These are phyloP conservation scores for Teratosphaeria epicoccoides DNA, from an alignment of 2,329 filamentous ascomycete species.

Conservation along the genomic window DNA sequence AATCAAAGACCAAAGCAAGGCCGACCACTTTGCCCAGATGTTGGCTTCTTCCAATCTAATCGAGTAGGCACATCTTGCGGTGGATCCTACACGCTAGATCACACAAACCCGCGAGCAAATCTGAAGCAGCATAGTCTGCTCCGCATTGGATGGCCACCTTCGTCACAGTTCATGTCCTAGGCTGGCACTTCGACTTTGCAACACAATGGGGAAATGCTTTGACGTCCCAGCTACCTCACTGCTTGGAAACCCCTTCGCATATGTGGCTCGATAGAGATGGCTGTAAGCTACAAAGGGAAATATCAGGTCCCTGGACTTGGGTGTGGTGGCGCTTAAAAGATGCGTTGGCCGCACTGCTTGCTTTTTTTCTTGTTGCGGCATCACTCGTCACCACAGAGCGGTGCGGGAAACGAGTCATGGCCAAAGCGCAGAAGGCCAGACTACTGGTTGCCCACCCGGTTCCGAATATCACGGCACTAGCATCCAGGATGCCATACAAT, in stretches of 20 bases:
- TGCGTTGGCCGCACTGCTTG: not conserved
- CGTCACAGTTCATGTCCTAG: not conserved
- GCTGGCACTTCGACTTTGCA: not conserved
- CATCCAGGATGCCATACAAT: too few relatives aligned
- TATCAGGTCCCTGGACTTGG: not conserved
- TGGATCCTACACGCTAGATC: not conserved
- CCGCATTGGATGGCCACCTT: not conserved
- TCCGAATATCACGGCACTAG: too few relatives aligned
- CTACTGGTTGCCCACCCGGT: too few relatives aligned
- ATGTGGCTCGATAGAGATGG: not conserved
- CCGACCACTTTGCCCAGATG: not conserved
- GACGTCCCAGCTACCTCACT: not conserved
- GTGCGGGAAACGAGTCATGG: too few relatives aligned
- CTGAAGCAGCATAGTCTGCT: not conserved
- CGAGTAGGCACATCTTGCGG: too few relatives aligned
- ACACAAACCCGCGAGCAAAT: not conserved
- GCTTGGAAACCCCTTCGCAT: not conserved
- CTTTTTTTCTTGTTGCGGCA: too few relatives aligned
- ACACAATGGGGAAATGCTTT: too few relatives aligned
- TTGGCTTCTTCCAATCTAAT: not conserved
- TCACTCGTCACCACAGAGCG: too few relatives aligned
- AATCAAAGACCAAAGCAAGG: too few relatives aligned
- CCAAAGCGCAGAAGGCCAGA: too few relatives aligned
- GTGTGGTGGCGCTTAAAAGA: not conserved
- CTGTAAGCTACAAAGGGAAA: not conserved